Conservation (phyloP, 2,329 filamentous ascomycete species). For the Didymella lethalis region DNA sequence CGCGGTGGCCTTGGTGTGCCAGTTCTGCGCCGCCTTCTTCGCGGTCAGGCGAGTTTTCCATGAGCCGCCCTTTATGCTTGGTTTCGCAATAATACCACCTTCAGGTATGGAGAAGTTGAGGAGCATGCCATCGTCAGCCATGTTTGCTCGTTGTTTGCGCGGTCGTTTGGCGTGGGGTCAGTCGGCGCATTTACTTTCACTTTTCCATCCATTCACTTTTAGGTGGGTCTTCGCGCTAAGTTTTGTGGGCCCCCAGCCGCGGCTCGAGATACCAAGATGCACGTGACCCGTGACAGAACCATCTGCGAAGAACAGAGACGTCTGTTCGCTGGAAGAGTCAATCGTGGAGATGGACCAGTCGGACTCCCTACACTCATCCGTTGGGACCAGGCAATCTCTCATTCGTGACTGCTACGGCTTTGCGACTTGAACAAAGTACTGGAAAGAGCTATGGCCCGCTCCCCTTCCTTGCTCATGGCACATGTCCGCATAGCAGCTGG, state of each 20-base stretch:
- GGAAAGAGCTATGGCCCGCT: constrained; percentile 26
- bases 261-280: constrained; percentile 4
- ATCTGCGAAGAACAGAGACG: constrained; percentile 25
- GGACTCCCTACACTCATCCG: constrained; percentile 18
- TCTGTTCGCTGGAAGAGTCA: constrained; percentile 29
- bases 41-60: constrained; percentile 90
- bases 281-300: constrained; percentile 8
- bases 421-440: constrained; percentile 5
- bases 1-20: constrained; percentile 55
- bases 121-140: constrained; percentile 95
- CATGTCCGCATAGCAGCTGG: constrained; percentile 30
- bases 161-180: constrained; percentile 4
- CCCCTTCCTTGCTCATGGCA: constrained; percentile 37
- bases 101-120: constrained; percentile 87
- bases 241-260: constrained; percentile 2
- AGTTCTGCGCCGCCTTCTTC: constrained; percentile 70
- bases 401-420: constrained; percentile 13
- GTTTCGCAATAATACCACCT: constrained; percentile 67
- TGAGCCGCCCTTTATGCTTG: constrained; percentile 82
- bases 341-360: constrained; percentile 10
- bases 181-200: constrained; percentile 3
- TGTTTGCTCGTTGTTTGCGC: constrained; percentile 50
- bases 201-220: constrained; percentile 25
- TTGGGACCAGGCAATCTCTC: constrained; percentile 12
- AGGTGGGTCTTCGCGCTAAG: constrained; percentile 24